A percentile compares a stretch with the other conserved stretches of the same genome.
These are phyloP conservation scores for Flammula alnicola DNA, from an alignment of 1,284 basidiomycete species.

Conservation along the genomic window DNA sequence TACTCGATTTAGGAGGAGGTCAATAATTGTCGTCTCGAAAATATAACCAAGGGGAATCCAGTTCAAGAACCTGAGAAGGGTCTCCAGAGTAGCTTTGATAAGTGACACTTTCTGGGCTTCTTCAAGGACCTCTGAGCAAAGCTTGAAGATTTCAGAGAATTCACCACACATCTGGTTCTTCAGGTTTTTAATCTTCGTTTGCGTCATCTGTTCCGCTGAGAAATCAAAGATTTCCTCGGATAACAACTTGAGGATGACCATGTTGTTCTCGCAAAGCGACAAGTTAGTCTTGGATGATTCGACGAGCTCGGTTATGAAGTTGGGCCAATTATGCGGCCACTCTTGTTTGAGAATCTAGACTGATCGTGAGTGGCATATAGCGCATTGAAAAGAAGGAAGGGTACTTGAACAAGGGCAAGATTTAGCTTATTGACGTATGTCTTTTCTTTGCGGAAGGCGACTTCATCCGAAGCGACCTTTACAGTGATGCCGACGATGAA, in stretches of 20 bases:
- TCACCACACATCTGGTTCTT: conserved; percentile 99
- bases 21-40: conserved; percentile 98
- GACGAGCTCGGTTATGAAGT: conserved; percentile 97
- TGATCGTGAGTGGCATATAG: conserved; percentile 16
- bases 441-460: conserved; percentile 88
- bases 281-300: conserved; percentile 97
- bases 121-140: conserved; percentile 95
- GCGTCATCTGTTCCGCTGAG: conserved; percentile 98
- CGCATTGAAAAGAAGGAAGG: conserved; percentile 26
- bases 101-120: conserved; percentile 97
- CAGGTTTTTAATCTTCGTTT: conserved; percentile 95
- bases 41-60: conserved; percentile 99
- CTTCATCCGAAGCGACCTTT: conserved; percentile 90
- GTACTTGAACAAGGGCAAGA: conserved; percentile 91
- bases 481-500: conserved; percentile 96
- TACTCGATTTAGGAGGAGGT: conserved; percentile 88
- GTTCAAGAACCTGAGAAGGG: conserved; percentile 94
- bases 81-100: conserved; percentile 96
- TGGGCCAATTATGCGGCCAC: conserved; percentile 99
- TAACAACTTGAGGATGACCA: conserved; percentile 97
- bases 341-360: conserved; percentile 97
- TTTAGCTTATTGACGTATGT: conserved; percentile 98
- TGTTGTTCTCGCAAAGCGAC: conserved; percentile 99
- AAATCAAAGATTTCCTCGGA: conserved; percentile 99
- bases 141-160: conserved; percentile 95